Conservation (phyloP, 495 filamentous ascomycete species). For the Hypoxylon cercidicola region DNA sequence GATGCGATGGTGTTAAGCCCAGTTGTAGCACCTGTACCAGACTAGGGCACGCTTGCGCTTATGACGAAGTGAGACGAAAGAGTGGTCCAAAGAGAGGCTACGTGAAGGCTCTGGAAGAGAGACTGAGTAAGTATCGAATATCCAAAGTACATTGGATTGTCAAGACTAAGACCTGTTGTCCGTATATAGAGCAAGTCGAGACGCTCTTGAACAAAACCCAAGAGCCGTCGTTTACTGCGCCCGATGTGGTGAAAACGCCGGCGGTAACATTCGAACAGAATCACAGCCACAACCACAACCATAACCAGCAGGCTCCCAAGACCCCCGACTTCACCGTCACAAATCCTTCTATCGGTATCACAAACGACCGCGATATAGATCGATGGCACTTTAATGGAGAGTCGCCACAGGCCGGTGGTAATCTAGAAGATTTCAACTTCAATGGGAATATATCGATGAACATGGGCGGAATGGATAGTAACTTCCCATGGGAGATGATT, state of each 20-base stretch:
- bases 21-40: constrained; percentile 93
- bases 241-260: constrained; percentile 48
- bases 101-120: constrained; percentile 95
- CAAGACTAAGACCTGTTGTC: constrained; percentile 32
- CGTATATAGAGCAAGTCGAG: constrained; percentile 85
- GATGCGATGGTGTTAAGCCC: constrained; percentile 79
- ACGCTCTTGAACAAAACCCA: constrained; percentile 81
- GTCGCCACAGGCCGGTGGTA: constrained; percentile 55
- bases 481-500: constrained; percentile 90
- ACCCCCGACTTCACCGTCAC: constrained; percentile 57
- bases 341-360: constrained; percentile 56
- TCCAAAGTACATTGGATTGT: neutral
- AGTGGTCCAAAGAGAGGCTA: constrained; percentile 98
- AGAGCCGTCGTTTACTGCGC: constrained; percentile 54
- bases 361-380: constrained; percentile 58
- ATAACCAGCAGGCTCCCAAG: constrained; percentile 47
- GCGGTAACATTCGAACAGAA: constrained; percentile 48
- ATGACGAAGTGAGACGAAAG: constrained; percentile 96
- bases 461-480: constrained; percentile 57
- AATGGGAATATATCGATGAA: constrained; percentile 57
- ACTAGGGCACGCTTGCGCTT: constrained; percentile 89
- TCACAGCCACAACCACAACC: neutral
- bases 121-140: constrained; percentile 73
- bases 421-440: constrained; percentile 63
- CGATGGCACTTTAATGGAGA: constrained; percentile 63